Evolutionary conservation across 192 early-diverging fungal genomes (phyloP), one percentile per base, ranked within the genome.

Genomic region (Rhizophagus sp.): DNA sequence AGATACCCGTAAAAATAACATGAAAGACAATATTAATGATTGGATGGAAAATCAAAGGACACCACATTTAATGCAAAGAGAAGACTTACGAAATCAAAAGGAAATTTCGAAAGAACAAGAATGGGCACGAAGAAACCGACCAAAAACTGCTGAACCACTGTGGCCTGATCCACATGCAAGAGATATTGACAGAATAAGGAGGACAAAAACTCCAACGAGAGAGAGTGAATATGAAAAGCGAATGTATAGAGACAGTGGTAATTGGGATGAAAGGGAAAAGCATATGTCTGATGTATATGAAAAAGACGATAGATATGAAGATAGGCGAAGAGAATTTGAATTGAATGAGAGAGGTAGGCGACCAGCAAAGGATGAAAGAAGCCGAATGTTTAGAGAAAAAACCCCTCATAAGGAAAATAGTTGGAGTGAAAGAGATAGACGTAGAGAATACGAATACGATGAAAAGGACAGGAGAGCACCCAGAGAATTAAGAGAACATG

Each of bases 21-120:
- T 33, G 0, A 73, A 73, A 73, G 71, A 73, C 19, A 73, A 73
- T 47, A 49, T 73, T 41, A 25, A 73, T 41, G 71, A 73, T 49
- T 73, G 71, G 71, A n/a, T 73, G 10, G 71, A 73, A 73, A 73
- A 73, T 24, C 71, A 73, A 19, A 36, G 71, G 2, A 11, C 36
- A 2, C n/a, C 71, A 33, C 65, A 30, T 25, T 34, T 33, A 67
- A 22, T 22, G 4, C 65, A 25, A 33, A 57, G 52, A 19, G 52
- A 57, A 22, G 52, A 57, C 19, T 57, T 57, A 57, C 15, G 52
- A 57, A 57, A 57, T 22, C 5, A 57, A 57, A 57, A 57, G 4
- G 52, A 57, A 7, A 57, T 57, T 57, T 57, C 19, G 12, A 57
- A 22, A 17, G 52, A 57, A 57, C 52, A 57, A 57, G 52, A 57